Evolutionary conservation across 2,329 filamentous ascomycete species (phyloP), one percentile per base, ranked within the genome.

Genomic region (Sporothrix protearum): DNA sequence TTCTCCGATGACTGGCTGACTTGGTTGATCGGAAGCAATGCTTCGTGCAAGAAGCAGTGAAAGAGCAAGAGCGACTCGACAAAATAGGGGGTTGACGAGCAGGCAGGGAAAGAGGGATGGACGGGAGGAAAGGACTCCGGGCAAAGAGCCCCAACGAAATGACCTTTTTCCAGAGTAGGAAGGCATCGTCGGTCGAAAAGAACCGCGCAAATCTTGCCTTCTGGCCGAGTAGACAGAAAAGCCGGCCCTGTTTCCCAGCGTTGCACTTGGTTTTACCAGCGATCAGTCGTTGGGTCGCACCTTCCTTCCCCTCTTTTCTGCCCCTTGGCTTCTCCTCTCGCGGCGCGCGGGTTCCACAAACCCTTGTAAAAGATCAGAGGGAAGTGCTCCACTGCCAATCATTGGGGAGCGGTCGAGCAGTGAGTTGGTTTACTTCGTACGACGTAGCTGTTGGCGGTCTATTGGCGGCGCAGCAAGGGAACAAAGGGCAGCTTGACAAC

Each of bases 331-430:
- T 69, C 14, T 63, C 53, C 39, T 63, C 68, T 28, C 49, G n/a
- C 22, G 30, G 30, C 39, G 39, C 39, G 42, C 42, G 42, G 42
- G 42, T 45, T 45, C 42, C 64, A 36, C 51, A 16, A 45, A n/a
- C 36, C 51, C 22, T 53, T 8, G 19, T n/a, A 22, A 19, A 22
- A 53, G 42, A 47, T 47, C 42, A 47, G 42, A 30, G 55, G 55
- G 9, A 63, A 64, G 25, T 10, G 51, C 59, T 61, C 51, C 68
- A 69, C 53, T 47, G 67, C 39, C 51, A 69, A 55, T 68, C 66
- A 45, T 49, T 68, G 66, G 51, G 61, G 61, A 30, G 30, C 14
- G 55, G 30, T 7, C 55, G 49, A 22, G 42, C 14, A 14, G 42
- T 47, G 10, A 12, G 39, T 42, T 42, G 14, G 39, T 19, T 9